A percentile compares a stretch with the other conserved stretches of the same genome.
These are phyloP conservation scores for Phytopythium sindhum DNA, from an alignment of 352 stramenopile species.

Conservation along the genomic window DNA sequence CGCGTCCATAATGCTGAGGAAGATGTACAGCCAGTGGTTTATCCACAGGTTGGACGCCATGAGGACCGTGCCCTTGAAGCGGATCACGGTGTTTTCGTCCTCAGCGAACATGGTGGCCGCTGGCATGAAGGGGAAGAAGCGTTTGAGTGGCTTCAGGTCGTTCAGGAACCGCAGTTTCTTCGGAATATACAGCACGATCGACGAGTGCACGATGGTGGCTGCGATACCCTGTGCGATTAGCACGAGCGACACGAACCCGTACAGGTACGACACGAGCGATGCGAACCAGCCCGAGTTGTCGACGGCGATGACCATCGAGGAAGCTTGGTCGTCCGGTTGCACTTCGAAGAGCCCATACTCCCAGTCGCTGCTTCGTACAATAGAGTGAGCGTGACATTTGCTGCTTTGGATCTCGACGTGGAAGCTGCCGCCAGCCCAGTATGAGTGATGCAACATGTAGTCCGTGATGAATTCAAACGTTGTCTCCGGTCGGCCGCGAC, in stretches of 20 bases:
- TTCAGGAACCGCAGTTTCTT: slow-evolving; percentile 11
- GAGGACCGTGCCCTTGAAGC: slow-evolving; percentile 20
- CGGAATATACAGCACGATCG: slow-evolving; percentile 18
- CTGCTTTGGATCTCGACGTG: slow-evolving; percentile 34
- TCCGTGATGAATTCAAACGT: slow-evolving; percentile 32
- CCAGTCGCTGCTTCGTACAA: slow-evolving; percentile 6
- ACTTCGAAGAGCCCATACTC: slow-evolving; percentile 24
- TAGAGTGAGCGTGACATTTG: slow-evolving; percentile 16
- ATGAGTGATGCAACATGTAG: slow-evolving; percentile 29
- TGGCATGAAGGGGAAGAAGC: slow-evolving; percentile 17
- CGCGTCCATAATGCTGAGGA: slow-evolving; percentile 30
- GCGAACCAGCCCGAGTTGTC: slow-evolving; percentile 19
- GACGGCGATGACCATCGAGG: slow-evolving; percentile 13
- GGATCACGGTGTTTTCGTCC: slow-evolving; percentile 14
- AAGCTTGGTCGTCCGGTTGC: slow-evolving; percentile 11
- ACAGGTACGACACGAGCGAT: slow-evolving; percentile 17
- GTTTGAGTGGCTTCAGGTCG: slow-evolving; percentile 2
- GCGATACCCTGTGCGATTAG: slow-evolving; percentile 18
- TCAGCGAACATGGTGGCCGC: slow-evolving; percentile 10
- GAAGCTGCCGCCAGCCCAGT: slow-evolving; percentile 33
- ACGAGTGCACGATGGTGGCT: slow-evolving; percentile 6
- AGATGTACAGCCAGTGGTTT: slow-evolving; percentile 47
- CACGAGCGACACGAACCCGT: slow-evolving; percentile 24
- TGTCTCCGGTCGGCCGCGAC: slow-evolving; percentile 11
- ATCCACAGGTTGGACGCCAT: slow-evolving; percentile 44